Base-by-base conservation (phyloP, 306 rosid species). In the Malus fusca region DNA sequence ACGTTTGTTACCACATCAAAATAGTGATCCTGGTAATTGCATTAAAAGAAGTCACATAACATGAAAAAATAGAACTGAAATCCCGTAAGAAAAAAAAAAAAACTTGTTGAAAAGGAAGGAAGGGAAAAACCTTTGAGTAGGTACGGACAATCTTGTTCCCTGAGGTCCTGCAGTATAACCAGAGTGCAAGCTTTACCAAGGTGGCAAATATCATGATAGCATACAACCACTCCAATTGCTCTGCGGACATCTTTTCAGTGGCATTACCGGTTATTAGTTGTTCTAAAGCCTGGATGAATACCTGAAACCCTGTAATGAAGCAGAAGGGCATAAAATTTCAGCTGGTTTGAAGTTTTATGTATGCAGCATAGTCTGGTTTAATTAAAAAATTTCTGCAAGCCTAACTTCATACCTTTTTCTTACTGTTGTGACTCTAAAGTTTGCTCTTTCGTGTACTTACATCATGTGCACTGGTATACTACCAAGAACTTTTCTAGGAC, bases 1-100 rank as follows among this genome's bases (percentile, higher is more conserved):
- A 96, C 85, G 72, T 96, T 96, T 53, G 99, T 96, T 64, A 96
- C 83, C 60, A 96, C 98, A 86, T 96, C 99, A 33, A 96, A 96
- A 82, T 89, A 91, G 77, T 96, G 99, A 90, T 95, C 98, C 98
- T 95, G 96, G 68, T 56, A 58, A 70, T 69, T 28, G 48, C 28
- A 76, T 59, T 31, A 14, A 22, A 68, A 23, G 21, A 76, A 75
- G 79, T 75, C 63, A 80, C 18, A 53, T 28, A 68, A 48, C 61
- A 11, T 6, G 61, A 18, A 28, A 74, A 55, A 21, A 25, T 26
- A 42, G 31, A 80, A 56, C 60, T 46, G 1, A 18, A 10, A 80
- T 35, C 74, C 35, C 37, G 21, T 46, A 21, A 7, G n/a, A 25
- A 21, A 69, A 46, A 71, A 1, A 22, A 66, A 62, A 11, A 30